Conservation (phyloP, 2,329 filamentous ascomycete genomes). For the Aspergillus persii region DNA sequence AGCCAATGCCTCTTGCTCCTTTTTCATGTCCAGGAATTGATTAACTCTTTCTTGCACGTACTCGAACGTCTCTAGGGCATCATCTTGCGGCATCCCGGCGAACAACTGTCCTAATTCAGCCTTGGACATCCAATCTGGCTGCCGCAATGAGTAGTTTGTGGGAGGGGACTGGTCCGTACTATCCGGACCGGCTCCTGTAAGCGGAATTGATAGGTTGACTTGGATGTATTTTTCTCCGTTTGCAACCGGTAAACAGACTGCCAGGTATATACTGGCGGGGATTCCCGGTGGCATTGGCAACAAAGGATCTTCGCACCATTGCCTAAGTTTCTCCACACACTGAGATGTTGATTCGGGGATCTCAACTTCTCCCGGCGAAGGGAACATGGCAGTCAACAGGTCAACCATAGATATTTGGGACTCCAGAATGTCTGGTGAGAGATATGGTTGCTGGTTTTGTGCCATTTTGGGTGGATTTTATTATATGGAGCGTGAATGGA, state of each 20-base stretch:
- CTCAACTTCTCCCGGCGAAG: constrained; percentile 41
- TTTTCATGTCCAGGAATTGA: constrained; percentile 24
- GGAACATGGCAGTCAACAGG: constrained; percentile 55
- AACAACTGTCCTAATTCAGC: constrained; percentile 44
- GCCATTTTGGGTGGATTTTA: constrained; percentile 12
- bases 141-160: constrained; percentile 40
- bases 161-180: constrained; percentile 23
- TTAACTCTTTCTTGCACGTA: constrained; percentile 38
- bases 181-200: constrained; percentile 16
- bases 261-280: constrained; percentile 22
- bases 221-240: constrained; percentile 25
- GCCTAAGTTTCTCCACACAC: constrained; percentile 25
- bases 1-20: constrained; percentile 13
- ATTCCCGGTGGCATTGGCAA: constrained; percentile 11
- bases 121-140: constrained; percentile 54
- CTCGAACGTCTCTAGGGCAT: constrained; percentile 49
- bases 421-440: constrained; percentile 48
- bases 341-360: constrained; percentile 35
- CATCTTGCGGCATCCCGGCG: constrained; percentile 41
- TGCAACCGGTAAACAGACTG: constrained; percentile 24
- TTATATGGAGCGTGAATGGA: neutral
- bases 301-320: constrained; percentile 25
- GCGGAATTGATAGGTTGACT: constrained; percentile 30
- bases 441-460: constrained; percentile 7
- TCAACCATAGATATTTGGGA: constrained; percentile 52